These are phyloP conservation scores for Rhizopogon vinicolor DNA, from an alignment of 768 basidiomycete genomes.

Conservation along the genomic window DNA sequence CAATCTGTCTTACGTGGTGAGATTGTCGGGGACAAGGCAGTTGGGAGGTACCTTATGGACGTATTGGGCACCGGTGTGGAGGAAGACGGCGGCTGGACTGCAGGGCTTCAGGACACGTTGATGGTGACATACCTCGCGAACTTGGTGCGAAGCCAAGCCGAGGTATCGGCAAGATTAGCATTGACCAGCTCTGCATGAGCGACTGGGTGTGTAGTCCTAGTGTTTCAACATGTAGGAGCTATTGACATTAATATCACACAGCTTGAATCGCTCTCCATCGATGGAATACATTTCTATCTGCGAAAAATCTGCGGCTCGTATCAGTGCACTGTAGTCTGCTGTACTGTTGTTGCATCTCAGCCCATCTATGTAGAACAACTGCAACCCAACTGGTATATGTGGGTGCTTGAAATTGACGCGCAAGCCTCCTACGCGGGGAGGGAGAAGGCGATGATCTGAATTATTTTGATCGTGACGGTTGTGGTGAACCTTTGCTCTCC, in stretches of 20 bases:
- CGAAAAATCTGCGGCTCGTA: not conserved
- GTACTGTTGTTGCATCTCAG: not conserved
- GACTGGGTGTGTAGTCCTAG: conserved; percentile 18
- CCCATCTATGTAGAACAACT: not conserved
- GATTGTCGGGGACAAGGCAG: conserved; percentile 70
- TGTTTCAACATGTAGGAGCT: conserved; percentile 3
- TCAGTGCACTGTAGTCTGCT: not conserved
- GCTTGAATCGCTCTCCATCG: not conserved
- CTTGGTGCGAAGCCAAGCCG: conserved; percentile 89
- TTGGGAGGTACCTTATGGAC: conserved; percentile 90
- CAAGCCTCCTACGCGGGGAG: not conserved
- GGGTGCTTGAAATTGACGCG: too few species aligned
- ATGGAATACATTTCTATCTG: not conserved
- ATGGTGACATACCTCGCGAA: conserved; percentile 96
- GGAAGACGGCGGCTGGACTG: conserved; percentile 72
- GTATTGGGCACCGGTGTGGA: conserved; percentile 71
- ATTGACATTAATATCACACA: not conserved
- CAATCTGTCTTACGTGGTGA: conserved; percentile 76
- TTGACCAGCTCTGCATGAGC: conserved; percentile 46
- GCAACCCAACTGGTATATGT: not conserved
- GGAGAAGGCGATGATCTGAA: too few species aligned
- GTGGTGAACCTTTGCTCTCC: not conserved
- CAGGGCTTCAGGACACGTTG: conserved; percentile 82
- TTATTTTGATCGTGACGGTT: not conserved
- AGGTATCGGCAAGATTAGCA: conserved; percentile 84